Conservation (phyloP, 345 rosid species). For the Aurinia saxatilis region DNA sequence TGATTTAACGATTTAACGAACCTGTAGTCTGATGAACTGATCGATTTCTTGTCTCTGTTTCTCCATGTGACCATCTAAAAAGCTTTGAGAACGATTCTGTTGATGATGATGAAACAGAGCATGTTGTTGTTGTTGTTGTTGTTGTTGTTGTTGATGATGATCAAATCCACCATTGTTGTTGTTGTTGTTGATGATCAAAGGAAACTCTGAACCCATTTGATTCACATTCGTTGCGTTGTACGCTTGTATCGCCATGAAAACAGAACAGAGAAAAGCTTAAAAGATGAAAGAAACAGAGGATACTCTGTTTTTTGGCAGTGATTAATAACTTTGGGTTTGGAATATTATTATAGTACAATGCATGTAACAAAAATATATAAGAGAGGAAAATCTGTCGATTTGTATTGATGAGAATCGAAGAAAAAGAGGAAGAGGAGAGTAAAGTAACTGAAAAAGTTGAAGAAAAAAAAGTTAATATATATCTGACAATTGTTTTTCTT, state of each 20-base stretch:
- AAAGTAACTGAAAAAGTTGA: conserved; percentile 34
- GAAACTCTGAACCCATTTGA: conserved; percentile 34
- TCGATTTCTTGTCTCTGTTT: conserved; percentile 61
- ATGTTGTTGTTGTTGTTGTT: conserved; percentile 14
- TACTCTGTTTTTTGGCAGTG: no score
- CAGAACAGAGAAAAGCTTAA: neutral
- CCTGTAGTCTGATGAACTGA: conserved; percentile 59
- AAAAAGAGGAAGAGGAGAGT: conserved; percentile 12
- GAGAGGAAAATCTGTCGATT: neutral
- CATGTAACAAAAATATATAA: conserved; percentile 14
- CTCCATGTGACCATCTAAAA: conserved; percentile 28
- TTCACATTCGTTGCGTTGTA: conserved; percentile 22
- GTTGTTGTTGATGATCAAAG: conserved; percentile 12
- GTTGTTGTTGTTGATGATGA: conserved; percentile 2
- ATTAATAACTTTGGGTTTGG: no score
- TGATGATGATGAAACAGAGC: conserved; percentile 22
- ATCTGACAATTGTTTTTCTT: neutral
- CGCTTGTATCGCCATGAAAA: conserved; percentile 65
- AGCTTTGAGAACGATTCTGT: conserved; percentile 12
- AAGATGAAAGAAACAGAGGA: neutral
- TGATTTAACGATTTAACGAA: neutral
- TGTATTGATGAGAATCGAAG: conserved; percentile 20
- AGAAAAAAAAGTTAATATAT: conserved; percentile 16
- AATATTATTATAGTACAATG: no score
- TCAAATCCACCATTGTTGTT: conserved; percentile 39